Base-by-base conservation (phyloP, 2,329 filamentous ascomycete genomes). In the Cercospora brassicicola region DNA sequence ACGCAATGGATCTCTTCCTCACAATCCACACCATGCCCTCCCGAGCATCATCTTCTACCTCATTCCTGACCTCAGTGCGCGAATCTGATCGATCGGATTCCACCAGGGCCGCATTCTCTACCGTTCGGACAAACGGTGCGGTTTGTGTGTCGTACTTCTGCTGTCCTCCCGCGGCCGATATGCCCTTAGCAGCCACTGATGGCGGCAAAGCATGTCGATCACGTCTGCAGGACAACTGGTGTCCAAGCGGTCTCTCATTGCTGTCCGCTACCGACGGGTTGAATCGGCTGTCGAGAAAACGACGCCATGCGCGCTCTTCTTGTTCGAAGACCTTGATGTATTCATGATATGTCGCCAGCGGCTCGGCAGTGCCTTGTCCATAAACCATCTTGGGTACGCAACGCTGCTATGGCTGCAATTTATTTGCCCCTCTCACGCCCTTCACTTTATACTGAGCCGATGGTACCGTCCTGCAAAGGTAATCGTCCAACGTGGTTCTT, bases 191-290 rank as follows among this genome's bases (percentile, higher is more conserved):
- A 8, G 11, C 28, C 13, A 68, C 26, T 18, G 62, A 68, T 9
- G 66, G 66, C 30, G 66, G 66, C 9, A 68, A 26, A 23, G 66
- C 66, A 51, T 68, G 66, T 36, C 66, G 55, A 20, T 64, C 55
- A 13, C 39, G 36, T 53, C 39, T 51, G 20, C 45, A 20, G 18
- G 45, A 51, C 20, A 23, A 51, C n/a, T n/a, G 45, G 9, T 23
- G 10, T 11, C 10, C 45, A 11, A 51, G 45, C 45, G 20, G 10
- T 51, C 45, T 20, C 18, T 10, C 20, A 11, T 4, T 11, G 8
- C 15, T 15, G 15, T 56, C 13, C n/a, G 26, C 53, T n/a, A 15
- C 15, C 11, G 53, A 10, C 26, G 4, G 13, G 8, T 56, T 56
- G 28, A 56, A 56, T n/a, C 53, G 23, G 26, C 28, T 30, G 23